Evolutionary conservation across 331 rosid genomes (phyloP).

Genomic region (Quercus tomentella): DNA sequence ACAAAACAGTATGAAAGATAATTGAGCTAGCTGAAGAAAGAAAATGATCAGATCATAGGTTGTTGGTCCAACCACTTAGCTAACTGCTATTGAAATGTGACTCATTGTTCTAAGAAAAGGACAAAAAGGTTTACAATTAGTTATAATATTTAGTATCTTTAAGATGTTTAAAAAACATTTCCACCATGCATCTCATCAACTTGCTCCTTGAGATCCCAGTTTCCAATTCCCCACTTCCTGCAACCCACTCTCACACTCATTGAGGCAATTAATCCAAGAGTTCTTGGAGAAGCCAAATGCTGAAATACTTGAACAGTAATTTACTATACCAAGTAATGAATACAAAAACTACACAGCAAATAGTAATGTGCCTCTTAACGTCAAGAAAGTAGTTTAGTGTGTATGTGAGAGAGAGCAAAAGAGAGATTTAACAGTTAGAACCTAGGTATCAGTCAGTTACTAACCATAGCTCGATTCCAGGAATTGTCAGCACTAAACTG

Average conservation of each 20-base stretch:
- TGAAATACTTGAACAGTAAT: not conserved
- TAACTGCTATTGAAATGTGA: too few species aligned
- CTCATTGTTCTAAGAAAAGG: too few species aligned
- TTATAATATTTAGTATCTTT: not conserved
- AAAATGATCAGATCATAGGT: too few species aligned
- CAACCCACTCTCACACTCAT: not conserved
- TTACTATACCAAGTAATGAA: not conserved
- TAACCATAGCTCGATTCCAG: constrained; percentile 94
- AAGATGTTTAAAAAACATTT: not conserved
- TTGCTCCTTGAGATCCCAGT: too few species aligned
- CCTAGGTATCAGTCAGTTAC: constrained; percentile 17
- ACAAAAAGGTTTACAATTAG: not conserved
- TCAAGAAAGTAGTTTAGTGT: not conserved
- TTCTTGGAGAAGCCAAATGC: not conserved
- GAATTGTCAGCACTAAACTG: constrained; percentile 70
- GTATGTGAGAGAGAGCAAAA: not conserved
- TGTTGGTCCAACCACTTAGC: too few species aligned
- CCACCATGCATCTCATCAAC: not conserved
- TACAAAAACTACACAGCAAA: not conserved
- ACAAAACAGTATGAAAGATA: too few species aligned
- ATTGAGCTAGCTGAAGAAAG: too few species aligned
- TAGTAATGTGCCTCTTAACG: not conserved
- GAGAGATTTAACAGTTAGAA: not conserved
- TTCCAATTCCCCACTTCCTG: not conserved
- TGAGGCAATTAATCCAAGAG: not conserved